phyloP scores from a whole-genome alignment of 441 rosid genomes.

The Croton setiger region DNA sequence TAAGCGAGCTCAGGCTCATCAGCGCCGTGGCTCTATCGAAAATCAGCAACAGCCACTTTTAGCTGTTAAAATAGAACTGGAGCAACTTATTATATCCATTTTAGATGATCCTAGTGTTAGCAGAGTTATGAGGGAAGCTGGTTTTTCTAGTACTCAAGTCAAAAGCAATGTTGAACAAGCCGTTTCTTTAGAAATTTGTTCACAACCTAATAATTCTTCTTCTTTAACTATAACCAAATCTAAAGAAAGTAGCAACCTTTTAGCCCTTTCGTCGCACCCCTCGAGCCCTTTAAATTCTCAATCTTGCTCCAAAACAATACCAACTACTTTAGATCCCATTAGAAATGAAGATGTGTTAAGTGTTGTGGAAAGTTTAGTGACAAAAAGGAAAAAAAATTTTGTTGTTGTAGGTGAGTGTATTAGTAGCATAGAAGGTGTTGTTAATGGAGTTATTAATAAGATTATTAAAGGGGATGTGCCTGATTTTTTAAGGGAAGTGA shows the following conservation, averaged over 20 bases:
- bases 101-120: constrained; percentile 77
- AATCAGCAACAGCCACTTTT: constrained; percentile 70
- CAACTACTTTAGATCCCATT: constrained; percentile 25
- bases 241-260: constrained; percentile 30
- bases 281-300: constrained; percentile 1
- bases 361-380: constrained; percentile 42
- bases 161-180: constrained; percentile 60
- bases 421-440: constrained; percentile 37
- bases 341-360: constrained; percentile 40
- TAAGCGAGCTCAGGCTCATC: constrained; percentile 81
- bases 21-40: constrained; percentile 68
- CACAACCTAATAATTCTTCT: constrained; percentile 27
- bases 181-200: constrained; percentile 47
- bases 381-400: constrained; percentile 36
- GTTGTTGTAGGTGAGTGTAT: constrained; percentile 55
- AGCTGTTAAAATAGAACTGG: constrained; percentile 59
- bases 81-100: constrained; percentile 60
- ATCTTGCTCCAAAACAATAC: constrained; percentile 15
- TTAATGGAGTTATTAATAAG: constrained; percentile 44
- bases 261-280: constrained; percentile 14
- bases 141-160: constrained; percentile 68
- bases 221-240: constrained; percentile 33
- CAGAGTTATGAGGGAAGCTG: constrained; percentile 82
- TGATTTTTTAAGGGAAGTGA: constrained; percentile 50
- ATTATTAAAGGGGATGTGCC: constrained; percentile 54